These are phyloP conservation scores for Aspergillus hancockii DNA, from an alignment of 495 filamentous ascomycete species.

Conservation along the genomic window DNA sequence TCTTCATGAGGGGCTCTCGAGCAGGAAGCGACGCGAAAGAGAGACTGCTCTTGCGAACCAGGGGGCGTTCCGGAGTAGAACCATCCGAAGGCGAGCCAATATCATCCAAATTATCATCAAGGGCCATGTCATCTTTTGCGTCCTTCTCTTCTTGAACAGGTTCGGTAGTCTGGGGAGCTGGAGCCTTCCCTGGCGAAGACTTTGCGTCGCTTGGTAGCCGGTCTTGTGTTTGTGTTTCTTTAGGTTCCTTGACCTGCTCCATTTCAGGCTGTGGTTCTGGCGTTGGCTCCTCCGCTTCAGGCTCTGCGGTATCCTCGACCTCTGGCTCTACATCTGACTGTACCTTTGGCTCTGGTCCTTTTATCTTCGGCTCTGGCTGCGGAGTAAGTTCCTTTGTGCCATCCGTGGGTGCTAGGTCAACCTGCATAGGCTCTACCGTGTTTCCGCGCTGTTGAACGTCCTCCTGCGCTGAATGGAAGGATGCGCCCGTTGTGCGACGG, in stretches of 20 bases:
- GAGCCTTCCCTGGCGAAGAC: constrained; percentile 26
- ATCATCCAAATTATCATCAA: constrained; percentile 53
- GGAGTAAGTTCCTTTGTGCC: constrained; percentile 18
- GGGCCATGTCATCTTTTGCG: constrained; percentile 49
- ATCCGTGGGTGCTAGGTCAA: constrained; percentile 27
- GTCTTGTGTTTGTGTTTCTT: not conserved
- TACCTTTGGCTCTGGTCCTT: constrained; percentile 19
- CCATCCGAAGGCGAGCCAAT: constrained; percentile 61
- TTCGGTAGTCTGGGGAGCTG: constrained; percentile 13
- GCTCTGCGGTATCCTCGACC: constrained; percentile 5
- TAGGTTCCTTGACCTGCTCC: constrained; percentile 4
- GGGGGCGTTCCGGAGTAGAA: constrained; percentile 61
- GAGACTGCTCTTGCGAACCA: constrained; percentile 86
- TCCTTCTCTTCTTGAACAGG: constrained; percentile 25
- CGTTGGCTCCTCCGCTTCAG: constrained; percentile 8
- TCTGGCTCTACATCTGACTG: constrained; percentile 8
- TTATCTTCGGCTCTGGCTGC: constrained; percentile 11
- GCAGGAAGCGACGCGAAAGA: constrained; percentile 91
- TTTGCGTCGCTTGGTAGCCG: constrained; percentile 6
- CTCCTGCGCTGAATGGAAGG: constrained; percentile 70
- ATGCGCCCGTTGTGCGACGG: constrained; percentile 56
- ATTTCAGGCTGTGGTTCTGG: constrained; percentile 21
- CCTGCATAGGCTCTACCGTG: constrained; percentile 37
- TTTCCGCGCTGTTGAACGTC: constrained; percentile 46
- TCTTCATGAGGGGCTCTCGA: constrained; percentile 79